Conservation (phyloP, 768 basidiomycete genomes). For the Xanthoconium purpureum region DNA sequence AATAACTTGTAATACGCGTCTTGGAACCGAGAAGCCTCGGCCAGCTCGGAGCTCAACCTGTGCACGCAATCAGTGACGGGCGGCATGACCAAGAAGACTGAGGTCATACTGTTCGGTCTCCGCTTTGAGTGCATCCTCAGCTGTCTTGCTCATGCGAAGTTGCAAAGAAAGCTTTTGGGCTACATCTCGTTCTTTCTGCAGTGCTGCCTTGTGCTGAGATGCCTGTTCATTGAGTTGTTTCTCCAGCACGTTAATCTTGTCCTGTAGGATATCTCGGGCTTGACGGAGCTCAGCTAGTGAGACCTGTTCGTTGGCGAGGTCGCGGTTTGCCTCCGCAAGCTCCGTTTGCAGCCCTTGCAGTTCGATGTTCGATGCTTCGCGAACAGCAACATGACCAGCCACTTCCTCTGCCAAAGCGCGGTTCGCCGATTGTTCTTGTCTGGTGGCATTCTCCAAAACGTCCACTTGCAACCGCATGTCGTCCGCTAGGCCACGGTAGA, state of each 20-base stretch:
- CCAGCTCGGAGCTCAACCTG: conserved; percentile 50
- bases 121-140: conserved; percentile 64
- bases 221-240: conserved; percentile 31
- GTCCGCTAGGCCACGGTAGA: conserved; percentile 37
- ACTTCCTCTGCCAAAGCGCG: conserved; percentile 35
- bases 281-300: conserved; percentile 12
- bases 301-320: conserved; percentile 24
- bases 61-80: background rate
- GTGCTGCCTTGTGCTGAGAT: conserved; percentile 32
- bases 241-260: conserved; percentile 26
- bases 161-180: conserved; percentile 47
- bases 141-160: conserved; percentile 54
- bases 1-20: conserved; percentile 66
- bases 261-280: conserved; percentile 25
- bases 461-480: conserved; percentile 28
- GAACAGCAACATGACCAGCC: conserved; percentile 37
- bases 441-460: conserved; percentile 5
- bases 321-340: conserved; percentile 22
- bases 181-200: conserved; percentile 48
- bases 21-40: conserved; percentile 61
- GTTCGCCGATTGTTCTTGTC: conserved; percentile 17
- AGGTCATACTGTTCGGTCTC: conserved; percentile 65
- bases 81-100: background rate
- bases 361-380: conserved; percentile 41
- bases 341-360: conserved; percentile 42